These are phyloP conservation scores for Nemophila menziesii DNA, from an alignment of 257 asterid genomes.

Conservation along the genomic window DNA sequence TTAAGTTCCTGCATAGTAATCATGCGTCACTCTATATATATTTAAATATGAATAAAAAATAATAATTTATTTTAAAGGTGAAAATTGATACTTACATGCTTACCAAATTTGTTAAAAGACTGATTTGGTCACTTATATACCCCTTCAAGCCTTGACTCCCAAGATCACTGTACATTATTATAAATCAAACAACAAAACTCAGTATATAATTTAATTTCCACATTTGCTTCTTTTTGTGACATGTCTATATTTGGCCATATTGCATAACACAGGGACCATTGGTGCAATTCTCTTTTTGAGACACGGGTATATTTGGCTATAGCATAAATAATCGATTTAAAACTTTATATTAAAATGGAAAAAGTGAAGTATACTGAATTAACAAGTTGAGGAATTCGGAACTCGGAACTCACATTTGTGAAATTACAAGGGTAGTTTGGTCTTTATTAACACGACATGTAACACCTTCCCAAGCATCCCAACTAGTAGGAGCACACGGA, in stretches of 20 bases:
- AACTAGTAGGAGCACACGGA: constrained; percentile 94
- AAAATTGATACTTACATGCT: constrained; percentile 70
- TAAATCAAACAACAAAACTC: constrained; percentile 1
- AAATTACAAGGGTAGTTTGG: constrained; percentile 54
- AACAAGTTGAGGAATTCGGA: constrained; percentile 12
- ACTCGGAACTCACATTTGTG: constrained; percentile 90
- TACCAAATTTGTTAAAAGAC: constrained; percentile 72
- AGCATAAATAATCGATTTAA: too few species aligned
- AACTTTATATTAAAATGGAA: too few species aligned
- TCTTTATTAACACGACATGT: constrained; percentile 54
- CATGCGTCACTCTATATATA: too few species aligned
- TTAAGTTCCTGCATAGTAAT: constrained; percentile 58
- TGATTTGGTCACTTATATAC: constrained; percentile 54
- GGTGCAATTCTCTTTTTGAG: too few species aligned
- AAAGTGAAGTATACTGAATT: too few species aligned
- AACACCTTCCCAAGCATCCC: constrained; percentile 99
- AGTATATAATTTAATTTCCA: too few species aligned
- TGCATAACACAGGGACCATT: too few species aligned
- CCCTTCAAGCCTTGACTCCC: constrained; percentile 96
- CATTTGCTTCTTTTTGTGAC: too few species aligned
- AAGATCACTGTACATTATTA: constrained; percentile 55
- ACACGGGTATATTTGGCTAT: too few species aligned
- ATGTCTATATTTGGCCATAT: too few species aligned
- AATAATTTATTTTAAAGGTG: background rate
- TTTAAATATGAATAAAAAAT: too few species aligned